phyloP scores from a whole-genome alignment of 106 monocot species.

The Cymbidium sinense region DNA sequence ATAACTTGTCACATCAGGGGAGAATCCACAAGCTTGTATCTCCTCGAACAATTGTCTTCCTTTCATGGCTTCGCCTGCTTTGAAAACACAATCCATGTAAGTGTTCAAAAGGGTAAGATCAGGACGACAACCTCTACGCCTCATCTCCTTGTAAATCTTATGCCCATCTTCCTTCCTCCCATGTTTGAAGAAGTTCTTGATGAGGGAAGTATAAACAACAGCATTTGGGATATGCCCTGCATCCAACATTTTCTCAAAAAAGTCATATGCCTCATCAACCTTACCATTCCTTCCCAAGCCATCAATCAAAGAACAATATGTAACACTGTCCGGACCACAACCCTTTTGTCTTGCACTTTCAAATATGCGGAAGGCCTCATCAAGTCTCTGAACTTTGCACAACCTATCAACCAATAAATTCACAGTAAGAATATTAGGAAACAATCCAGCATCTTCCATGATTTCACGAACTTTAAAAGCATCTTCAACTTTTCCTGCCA shows the following conservation, averaged over 20 bases:
- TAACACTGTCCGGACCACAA: constrained; percentile 55
- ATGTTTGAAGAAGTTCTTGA: constrained; percentile 69
- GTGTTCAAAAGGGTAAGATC: constrained; percentile 92
- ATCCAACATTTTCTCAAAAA: constrained; percentile 95
- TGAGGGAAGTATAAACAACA: constrained; percentile 86
- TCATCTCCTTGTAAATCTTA: constrained; percentile 91
- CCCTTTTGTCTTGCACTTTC: constrained; percentile 54
- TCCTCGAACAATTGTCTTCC: constrained; percentile 71
- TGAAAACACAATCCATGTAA: constrained; percentile 96
- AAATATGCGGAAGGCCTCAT: constrained; percentile 69
- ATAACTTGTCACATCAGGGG: constrained; percentile 70
- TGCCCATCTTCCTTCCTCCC: constrained; percentile 95
- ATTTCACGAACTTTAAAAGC: constrained; percentile 51
- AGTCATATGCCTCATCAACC: constrained; percentile 79
- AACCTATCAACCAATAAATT: constrained; percentile 93
- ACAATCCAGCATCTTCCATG: constrained; percentile 73
- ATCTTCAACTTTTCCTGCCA: constrained; percentile 51
- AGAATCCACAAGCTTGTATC: constrained; percentile 60
- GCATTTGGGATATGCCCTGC: constrained; percentile 67
- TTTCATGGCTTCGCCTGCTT: constrained; percentile 73
- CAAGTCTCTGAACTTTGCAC: constrained; percentile 69
- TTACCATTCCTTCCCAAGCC: constrained; percentile 78
- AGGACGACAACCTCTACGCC: constrained; percentile 53
- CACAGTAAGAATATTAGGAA: constrained; percentile 77
- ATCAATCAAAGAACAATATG: constrained; percentile 92